Evolutionary conservation across 192 early-diverging fungal species (phyloP).

Genomic region (Piromyces finnis): DNA sequence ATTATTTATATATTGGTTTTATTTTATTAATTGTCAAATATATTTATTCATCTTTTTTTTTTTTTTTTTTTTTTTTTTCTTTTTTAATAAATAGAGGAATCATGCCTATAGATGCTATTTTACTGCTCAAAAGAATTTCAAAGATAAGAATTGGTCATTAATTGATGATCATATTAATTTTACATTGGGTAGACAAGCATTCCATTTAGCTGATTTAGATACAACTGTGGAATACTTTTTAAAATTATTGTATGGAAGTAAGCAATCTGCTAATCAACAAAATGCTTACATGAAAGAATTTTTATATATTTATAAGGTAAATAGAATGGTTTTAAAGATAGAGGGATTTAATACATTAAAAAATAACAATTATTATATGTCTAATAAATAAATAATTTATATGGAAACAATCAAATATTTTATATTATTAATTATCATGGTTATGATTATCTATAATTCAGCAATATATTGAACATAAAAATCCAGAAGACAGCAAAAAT

Average conservation of each 20-base stretch:
- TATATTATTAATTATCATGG: background rate
- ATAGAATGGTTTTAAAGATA: no score
- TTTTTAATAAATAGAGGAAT: constrained; percentile 16
- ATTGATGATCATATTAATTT: constrained; percentile 85
- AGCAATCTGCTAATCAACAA: constrained; percentile 46
- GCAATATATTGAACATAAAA: constrained; percentile 4
- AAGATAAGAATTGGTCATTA: constrained; percentile 41
- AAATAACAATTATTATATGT: no score
- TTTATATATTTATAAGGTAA: constrained; percentile 54
- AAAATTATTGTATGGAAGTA: constrained; percentile 47
- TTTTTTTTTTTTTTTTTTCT: no score
- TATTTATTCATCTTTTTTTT: no score
- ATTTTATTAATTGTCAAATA: no score
- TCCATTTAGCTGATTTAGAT: constrained; percentile 51
- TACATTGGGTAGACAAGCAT: constrained; percentile 62
- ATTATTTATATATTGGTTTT: background rate
- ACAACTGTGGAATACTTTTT: constrained; percentile 63
- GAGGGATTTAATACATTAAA: no score
- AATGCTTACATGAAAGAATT: constrained; percentile 55
- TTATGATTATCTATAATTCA: background rate
- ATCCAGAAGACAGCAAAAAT: constrained; percentile 18
- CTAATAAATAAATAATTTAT: no score
- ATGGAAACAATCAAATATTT: no score
- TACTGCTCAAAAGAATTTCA: constrained; percentile 36
- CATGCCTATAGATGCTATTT: constrained; percentile 67